Evolutionary conservation across 768 basidiomycete species (phyloP), one percentile per base, ranked within the genome.

Genomic region (Cyclocybe aegerita): DNA sequence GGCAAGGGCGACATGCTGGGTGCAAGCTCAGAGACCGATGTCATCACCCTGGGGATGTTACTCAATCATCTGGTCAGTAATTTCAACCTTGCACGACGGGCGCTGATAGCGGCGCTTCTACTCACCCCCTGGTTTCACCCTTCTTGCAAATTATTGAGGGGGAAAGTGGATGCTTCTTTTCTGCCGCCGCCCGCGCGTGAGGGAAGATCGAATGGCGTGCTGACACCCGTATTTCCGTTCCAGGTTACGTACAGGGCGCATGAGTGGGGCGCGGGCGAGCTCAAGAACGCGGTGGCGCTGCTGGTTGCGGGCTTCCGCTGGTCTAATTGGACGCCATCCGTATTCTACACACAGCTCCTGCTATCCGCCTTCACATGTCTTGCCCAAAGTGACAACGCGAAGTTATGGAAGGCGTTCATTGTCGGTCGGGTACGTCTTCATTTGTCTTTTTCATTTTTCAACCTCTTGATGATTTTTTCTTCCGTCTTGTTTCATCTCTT

Each of bases 401-500:
- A 46, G 54, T 59, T 90, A 31, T 92, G 88, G 89, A 80, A 79
- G 55, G 76, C 82, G 14, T 91, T 90, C 60, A 74, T 88, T 14
- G 68, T 88, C 48, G 84, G 87, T 35, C 78, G 89, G 46, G 89
- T 91, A 67, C 58, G 85, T 54, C 43, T 30, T 50, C 15, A 34
- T 54, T n/a, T 9, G 10, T 36, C 23, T 31, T 31, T 17, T 34
- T 33, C 14, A 37, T 15, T 9, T 46, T 11, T 33, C 40, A n/a
- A 6, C 29, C 41, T 46, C 44, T 29, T 34, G n/a, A 14, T 17
- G 12, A 4, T 34, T 47, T 35, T 35, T 23, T 5, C 15, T 52
- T 31, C n/a, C 31, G 48, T 33, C 17, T 9, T 34, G 14, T 14
- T 23, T 49, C 14, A 46, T 17, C n/a, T 44, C 9, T 40, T 39